These are phyloP conservation scores for Ceratocystis colombiana DNA, from an alignment of 2,329 filamentous ascomycete species.

Conservation along the genomic window DNA sequence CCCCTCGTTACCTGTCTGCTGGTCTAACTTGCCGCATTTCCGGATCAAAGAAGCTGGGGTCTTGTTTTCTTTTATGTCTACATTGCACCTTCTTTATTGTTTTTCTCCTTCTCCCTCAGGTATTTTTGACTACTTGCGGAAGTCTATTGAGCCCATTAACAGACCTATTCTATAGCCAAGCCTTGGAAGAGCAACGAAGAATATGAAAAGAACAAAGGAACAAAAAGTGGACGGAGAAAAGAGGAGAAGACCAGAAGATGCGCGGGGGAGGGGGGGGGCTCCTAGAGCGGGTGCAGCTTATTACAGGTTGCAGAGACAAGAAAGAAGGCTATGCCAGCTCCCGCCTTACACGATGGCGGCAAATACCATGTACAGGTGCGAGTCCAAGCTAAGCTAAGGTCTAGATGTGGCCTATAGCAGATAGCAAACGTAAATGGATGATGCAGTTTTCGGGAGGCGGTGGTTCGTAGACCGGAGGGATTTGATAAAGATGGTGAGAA, in stretches of 20 bases:
- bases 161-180: neutral
- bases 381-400: neutral
- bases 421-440: too few relatives aligned
- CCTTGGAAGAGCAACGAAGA: neutral
- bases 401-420: neutral
- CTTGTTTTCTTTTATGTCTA: too few relatives aligned
- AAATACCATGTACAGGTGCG: neutral
- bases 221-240: neutral
- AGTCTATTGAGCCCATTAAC: conserved; percentile 5
- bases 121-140: neutral
- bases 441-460: too few relatives aligned
- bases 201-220: neutral
- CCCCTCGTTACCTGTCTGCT: too few relatives aligned
- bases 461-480: neutral
- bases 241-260: too few relatives aligned
- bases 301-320: neutral
- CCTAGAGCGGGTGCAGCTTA: too few relatives aligned
- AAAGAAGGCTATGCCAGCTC: conserved; percentile 10
- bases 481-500: too few relatives aligned
- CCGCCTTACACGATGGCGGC: neutral
- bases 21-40: too few relatives aligned
- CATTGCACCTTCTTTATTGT: too few relatives aligned
- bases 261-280: too few relatives aligned
- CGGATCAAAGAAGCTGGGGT: too few relatives aligned
- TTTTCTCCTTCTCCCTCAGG: neutral